Percentiles rank a stretch among this genome's conserved stretches.
Evolutionary conservation across 306 rosid species (phyloP).

Genomic region (Clitoria ternatea): DNA sequence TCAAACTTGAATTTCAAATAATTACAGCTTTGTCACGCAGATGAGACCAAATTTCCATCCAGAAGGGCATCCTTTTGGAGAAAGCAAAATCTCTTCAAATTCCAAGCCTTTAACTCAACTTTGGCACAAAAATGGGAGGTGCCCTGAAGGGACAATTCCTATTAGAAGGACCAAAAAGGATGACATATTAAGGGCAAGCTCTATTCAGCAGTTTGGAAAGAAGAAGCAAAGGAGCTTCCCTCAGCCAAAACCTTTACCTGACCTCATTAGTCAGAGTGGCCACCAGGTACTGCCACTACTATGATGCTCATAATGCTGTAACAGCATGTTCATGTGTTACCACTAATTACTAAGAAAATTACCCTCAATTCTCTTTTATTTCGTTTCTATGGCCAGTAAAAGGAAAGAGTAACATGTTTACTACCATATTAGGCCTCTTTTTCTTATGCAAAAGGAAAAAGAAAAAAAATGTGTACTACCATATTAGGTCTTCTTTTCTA

Average conservation of each 20-base stretch:
- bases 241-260: conserved; percentile 51
- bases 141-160: conserved; percentile 54
- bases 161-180: conserved; percentile 41
- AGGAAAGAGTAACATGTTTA: not conserved
- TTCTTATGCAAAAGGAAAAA: not conserved
- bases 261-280: conserved; percentile 42
- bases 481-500: not conserved
- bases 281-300: conserved; percentile 44
- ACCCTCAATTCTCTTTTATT: conserved; percentile 5
- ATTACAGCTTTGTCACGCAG: conserved; percentile 20
- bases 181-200: conserved; percentile 50
- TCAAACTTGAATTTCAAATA: conserved; percentile 13
- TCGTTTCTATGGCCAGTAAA: not conserved
- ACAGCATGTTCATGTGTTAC: not conserved
- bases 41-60: conserved; percentile 38
- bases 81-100: conserved; percentile 37
- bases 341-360: not conserved
- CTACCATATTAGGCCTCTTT: not conserved
- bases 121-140: conserved; percentile 49
- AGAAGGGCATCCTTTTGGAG: conserved; percentile 34
- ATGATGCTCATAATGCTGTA: not conserved
- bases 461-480: not conserved
- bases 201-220: conserved; percentile 48
- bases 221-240: conserved; percentile 38
- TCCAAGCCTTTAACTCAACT: conserved; percentile 39